Conservation (phyloP, 345 rosid species). For the Hevea brasiliensis region DNA sequence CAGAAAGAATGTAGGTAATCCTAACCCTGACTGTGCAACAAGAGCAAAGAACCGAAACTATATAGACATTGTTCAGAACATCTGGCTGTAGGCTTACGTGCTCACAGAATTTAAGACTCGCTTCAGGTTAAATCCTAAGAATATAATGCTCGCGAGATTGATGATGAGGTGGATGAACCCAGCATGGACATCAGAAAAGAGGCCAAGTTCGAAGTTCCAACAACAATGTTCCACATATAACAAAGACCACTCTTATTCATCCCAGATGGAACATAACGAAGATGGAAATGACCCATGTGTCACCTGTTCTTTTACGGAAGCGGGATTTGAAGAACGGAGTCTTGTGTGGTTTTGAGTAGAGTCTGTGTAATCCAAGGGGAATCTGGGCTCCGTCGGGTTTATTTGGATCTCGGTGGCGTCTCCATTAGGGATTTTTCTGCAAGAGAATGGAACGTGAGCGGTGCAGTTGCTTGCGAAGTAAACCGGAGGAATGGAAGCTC, state of each 20-base stretch:
- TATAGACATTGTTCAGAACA: background rate
- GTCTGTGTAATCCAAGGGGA: conserved; percentile 1
- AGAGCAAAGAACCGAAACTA: conserved; percentile 16
- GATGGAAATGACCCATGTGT: conserved; percentile 78
- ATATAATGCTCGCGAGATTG: conserved; percentile 16
- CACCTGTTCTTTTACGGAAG: conserved; percentile 34
- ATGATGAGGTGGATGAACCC: conserved; percentile 24
- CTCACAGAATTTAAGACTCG: conserved; percentile 19
- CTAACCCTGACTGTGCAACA: conserved; percentile 64
- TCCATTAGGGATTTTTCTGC: no score
- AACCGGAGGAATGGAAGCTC: background rate
- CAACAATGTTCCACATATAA: conserved; percentile 6
- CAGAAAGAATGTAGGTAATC: conserved; percentile 61
- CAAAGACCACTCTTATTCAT: no score
- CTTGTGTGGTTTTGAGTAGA: conserved; percentile 22
- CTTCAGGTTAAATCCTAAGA: conserved; percentile 28
- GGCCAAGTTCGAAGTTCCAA: conserved; percentile 25
- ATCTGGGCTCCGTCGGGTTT: no score
- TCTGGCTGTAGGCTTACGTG: background rate
- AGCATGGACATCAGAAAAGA: conserved; percentile 24
- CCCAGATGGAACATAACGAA: conserved; percentile 54
- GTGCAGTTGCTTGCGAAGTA: background rate
- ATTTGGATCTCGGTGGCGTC: background rate
- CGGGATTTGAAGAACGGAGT: conserved; percentile 6
- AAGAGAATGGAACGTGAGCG: no score